phyloP scores from a whole-genome alignment of 441 rosid genomes.

The Gossypium davidsonii region DNA sequence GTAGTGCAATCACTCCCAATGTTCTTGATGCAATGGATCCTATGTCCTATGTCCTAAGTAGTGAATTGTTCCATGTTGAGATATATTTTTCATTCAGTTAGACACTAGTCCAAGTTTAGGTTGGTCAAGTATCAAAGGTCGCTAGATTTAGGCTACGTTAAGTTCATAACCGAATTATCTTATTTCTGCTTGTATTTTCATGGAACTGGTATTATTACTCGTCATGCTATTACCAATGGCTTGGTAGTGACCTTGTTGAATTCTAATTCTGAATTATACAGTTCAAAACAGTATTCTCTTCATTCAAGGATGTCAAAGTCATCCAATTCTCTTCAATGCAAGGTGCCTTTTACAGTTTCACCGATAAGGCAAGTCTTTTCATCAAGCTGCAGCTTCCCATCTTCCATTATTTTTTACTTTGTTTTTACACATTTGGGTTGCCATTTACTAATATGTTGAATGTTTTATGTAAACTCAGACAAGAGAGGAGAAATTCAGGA shows the following conservation, averaged over 20 bases:
- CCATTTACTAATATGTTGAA: neutral
- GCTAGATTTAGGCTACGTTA: neutral
- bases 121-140: neutral
- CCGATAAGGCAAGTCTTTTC: constrained; percentile 56
- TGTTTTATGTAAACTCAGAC: constrained; percentile 30
- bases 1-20: neutral
- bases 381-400: neutral
- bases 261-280: constrained; percentile 22
- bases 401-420: neutral
- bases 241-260: neutral
- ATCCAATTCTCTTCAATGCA: constrained; percentile 80
- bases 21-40: neutral
- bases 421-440: neutral
- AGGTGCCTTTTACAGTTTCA: constrained; percentile 72
- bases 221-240: neutral
- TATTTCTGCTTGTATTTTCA: neutral
- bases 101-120: neutral
- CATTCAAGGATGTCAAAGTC: constrained; percentile 73
- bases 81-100: neutral
- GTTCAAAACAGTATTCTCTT: constrained; percentile 69
- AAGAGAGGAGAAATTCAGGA: constrained; percentile 65
- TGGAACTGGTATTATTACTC: neutral
- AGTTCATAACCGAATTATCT: neutral
- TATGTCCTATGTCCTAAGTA: neutral
- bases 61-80: neutral